Percentiles rank a stretch among this genome's conserved stretches.
Conservation (phyloP, 768 basidiomycete genomes). For the Amyloporia xantha region DNA sequence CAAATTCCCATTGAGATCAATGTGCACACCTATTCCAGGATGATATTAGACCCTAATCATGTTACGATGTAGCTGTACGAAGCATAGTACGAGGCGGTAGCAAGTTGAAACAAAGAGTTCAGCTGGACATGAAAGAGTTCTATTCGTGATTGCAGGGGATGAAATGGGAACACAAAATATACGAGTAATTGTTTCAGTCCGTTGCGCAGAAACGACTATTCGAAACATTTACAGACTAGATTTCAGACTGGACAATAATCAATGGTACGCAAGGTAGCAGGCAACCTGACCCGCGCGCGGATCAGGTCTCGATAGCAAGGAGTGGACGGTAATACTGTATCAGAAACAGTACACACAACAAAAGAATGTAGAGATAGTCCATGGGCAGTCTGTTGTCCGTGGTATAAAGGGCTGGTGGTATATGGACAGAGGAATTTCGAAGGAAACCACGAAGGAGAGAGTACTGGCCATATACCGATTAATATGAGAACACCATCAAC, state of each 20-base stretch:
- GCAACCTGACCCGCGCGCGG: not conserved
- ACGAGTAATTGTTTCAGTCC: not conserved
- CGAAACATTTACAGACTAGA: conserved; percentile 4
- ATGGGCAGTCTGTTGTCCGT: conserved; percentile 1
- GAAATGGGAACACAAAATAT: not conserved
- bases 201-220: not conserved
- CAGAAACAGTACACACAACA: not conserved
- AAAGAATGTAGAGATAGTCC: not conserved
- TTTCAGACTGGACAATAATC: not conserved
- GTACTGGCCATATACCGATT: conserved; percentile 8
- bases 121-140: not conserved
- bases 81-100: not conserved
- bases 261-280: not conserved
- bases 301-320: not conserved
- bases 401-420: conserved; percentile 2
- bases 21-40: too few species aligned
- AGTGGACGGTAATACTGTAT: conserved; percentile 1
- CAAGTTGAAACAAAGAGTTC: not conserved
- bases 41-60: not conserved
- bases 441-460: not conserved
- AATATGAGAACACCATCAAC: conserved; percentile 78
- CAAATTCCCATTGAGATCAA: too few species aligned
- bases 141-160: conserved; percentile 4
- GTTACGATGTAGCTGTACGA: not conserved
- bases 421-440: not conserved